phyloP scores from a whole-genome alignment of 2,329 filamentous ascomycete species.

The Nemania sp. region DNA sequence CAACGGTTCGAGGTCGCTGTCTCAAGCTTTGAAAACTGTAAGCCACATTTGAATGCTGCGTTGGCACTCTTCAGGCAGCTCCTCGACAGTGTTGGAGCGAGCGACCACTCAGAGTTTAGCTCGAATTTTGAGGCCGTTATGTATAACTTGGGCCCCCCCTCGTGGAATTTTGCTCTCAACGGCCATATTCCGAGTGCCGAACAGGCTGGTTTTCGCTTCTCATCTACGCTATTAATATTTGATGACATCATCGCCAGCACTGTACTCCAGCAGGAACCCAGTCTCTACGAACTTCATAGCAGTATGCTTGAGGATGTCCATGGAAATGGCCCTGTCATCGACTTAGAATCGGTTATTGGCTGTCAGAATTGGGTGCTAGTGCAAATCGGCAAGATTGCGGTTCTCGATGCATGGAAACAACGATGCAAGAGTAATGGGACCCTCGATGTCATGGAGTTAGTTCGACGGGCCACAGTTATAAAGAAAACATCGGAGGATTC shows the following conservation, averaged over 20 bases:
- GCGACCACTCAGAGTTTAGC: not conserved
- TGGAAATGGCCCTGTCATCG: conserved; percentile 16
- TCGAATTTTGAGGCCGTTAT: conserved; percentile 26
- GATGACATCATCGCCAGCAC: conserved; percentile 44
- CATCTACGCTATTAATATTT: conserved; percentile 39
- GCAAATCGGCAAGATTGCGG: conserved; percentile 28
- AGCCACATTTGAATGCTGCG: conserved; percentile 40
- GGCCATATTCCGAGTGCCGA: conserved; percentile 38
- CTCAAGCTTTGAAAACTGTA: conserved; percentile 40
- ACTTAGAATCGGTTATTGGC: conserved; percentile 26
- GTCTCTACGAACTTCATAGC: conserved; percentile 34
- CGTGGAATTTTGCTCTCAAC: conserved; percentile 19
- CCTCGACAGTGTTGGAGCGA: conserved; percentile 18
- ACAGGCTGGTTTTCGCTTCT: conserved; percentile 44
- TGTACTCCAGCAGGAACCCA: conserved; percentile 36
- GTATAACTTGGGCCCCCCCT: conserved; percentile 23
- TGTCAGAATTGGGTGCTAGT: conserved; percentile 32
- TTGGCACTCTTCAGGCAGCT: conserved; percentile 39
- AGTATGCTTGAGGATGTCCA: conserved; percentile 26
- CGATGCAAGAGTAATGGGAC: conserved; percentile 20
- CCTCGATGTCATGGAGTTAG: conserved; percentile 29
- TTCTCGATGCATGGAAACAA: conserved; percentile 29
- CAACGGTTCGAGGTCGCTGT: conserved; percentile 40
- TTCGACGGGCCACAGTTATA: conserved; percentile 23
- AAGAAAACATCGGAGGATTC: conserved; percentile 19